These are phyloP conservation scores for Talaromyces marneffei DNA, from an alignment of 2,329 filamentous ascomycete genomes.

Conservation along the genomic window DNA sequence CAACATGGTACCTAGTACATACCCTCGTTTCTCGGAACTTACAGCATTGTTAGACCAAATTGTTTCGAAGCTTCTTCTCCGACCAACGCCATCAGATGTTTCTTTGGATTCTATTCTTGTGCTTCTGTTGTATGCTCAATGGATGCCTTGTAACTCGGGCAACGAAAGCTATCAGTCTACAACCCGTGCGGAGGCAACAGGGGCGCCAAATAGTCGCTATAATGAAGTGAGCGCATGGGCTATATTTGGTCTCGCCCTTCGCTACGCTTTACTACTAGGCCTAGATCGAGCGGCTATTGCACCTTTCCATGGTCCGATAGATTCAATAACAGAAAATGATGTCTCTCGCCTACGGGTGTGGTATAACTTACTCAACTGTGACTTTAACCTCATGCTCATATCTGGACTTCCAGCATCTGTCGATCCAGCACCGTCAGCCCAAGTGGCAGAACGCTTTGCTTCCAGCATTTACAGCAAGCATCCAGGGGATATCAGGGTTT, in stretches of 20 bases:
- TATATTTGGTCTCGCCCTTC: constrained; percentile 20
- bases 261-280: constrained; percentile 19
- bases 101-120: constrained; percentile 19
- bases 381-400: constrained; percentile 21
- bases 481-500: constrained; percentile 18
- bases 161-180: constrained; percentile 5
- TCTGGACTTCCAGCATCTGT: constrained; percentile 21
- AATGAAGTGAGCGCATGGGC: constrained; percentile 22
- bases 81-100: constrained; percentile 18
- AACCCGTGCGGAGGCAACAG: neutral
- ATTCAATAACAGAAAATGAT: constrained; percentile 15
- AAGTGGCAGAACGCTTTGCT: constrained; percentile 16
- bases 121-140: constrained; percentile 21
- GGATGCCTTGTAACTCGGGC: constrained; percentile 20
- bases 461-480: constrained; percentile 15
- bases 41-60: constrained; percentile 4
- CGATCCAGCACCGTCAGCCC: constrained; percentile 16
- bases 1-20: neutral
- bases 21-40: constrained; percentile 10
- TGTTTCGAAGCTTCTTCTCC: constrained; percentile 9
- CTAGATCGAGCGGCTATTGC: constrained; percentile 16
- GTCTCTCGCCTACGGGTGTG: constrained; percentile 18
- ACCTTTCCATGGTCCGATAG: constrained; percentile 12
- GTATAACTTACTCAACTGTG: constrained; percentile 22
- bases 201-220: constrained; percentile 14